Conservation (phyloP, 192 early-diverging fungal genomes). For the Dispira parvispora region DNA sequence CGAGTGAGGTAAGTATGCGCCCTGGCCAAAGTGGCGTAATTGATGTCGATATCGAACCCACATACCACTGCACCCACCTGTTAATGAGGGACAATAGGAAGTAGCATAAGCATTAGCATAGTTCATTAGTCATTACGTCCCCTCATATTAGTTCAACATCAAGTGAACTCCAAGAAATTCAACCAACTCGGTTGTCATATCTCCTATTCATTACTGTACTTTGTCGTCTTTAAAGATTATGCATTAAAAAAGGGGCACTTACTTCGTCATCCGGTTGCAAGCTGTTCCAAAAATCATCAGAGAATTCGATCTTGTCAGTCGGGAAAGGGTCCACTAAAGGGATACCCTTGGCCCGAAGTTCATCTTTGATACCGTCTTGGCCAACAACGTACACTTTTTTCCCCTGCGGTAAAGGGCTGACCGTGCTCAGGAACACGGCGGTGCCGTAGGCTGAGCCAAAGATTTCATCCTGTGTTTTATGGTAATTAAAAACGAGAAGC, state of each 20-base stretch:
- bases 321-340: constrained; percentile 22
- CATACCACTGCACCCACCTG: constrained; percentile 78
- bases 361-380: constrained; percentile 69
- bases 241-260: too few relatives aligned
- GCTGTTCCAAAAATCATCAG: too few relatives aligned
- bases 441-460: constrained; percentile 87
- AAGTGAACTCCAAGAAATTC: too few relatives aligned
- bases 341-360: constrained; percentile 71
- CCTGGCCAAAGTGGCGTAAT: constrained; percentile 84
- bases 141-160: too few relatives aligned
- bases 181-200: too few relatives aligned
- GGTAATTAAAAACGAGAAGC: background rate
- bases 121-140: too few relatives aligned
- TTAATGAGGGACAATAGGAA: constrained; percentile 7
- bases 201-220: too few relatives aligned
- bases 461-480: constrained; percentile 53
- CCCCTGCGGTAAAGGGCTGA: constrained; percentile 61
- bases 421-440: constrained; percentile 76
- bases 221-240: too few relatives aligned
- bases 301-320: too few relatives aligned
- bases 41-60: constrained; percentile 84
- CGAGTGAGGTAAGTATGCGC: constrained; percentile 70
- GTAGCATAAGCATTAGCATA: too few relatives aligned
- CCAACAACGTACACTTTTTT: constrained; percentile 91
- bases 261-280: too few relatives aligned